Evolutionary conservation across 2,329 filamentous ascomycete genomes (phyloP).

Genomic region (Dactylellina drechsleri): DNA sequence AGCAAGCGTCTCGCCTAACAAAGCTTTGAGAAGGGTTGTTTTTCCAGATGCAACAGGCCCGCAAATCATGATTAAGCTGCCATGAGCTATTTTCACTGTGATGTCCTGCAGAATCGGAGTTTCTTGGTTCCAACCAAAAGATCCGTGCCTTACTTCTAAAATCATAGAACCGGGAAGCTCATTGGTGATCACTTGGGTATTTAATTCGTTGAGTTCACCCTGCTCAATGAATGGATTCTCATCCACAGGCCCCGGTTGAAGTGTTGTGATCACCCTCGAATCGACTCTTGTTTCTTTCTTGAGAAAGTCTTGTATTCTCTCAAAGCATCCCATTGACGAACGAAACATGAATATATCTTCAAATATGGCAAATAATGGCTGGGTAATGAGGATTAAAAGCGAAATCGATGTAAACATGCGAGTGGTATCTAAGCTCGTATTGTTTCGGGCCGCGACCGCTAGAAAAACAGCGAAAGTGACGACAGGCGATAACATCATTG

Average conservation of each 20-base stretch:
- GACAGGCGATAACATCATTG: slow-evolving; percentile 56
- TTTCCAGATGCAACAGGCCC: slow-evolving; percentile 65
- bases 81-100: slow-evolving; percentile 52
- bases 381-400: slow-evolving; percentile 60
- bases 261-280: slow-evolving; percentile 52
- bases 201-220: slow-evolving; percentile 34
- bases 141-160: slow-evolving; percentile 21
- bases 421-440: slow-evolving; percentile 30
- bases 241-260: background rate
- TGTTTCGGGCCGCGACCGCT: slow-evolving; percentile 13
- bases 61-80: slow-evolving; percentile 61
- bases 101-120: slow-evolving; percentile 58
- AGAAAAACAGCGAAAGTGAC: slow-evolving; percentile 56
- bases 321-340: slow-evolving; percentile 59
- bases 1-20: slow-evolving; percentile 61
- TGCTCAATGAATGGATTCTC: background rate
- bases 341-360: slow-evolving; percentile 60
- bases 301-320: slow-evolving; percentile 50
- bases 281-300: slow-evolving; percentile 52
- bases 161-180: slow-evolving; percentile 25
- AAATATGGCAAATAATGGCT: slow-evolving; percentile 60
- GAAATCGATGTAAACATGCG: slow-evolving; percentile 61
- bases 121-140: slow-evolving; percentile 34
- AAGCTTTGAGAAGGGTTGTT: slow-evolving; percentile 61
- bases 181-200: slow-evolving; percentile 36